phyloP scores from a whole-genome alignment of 768 basidiomycete species.

The Lenzites betulinus region DNA sequence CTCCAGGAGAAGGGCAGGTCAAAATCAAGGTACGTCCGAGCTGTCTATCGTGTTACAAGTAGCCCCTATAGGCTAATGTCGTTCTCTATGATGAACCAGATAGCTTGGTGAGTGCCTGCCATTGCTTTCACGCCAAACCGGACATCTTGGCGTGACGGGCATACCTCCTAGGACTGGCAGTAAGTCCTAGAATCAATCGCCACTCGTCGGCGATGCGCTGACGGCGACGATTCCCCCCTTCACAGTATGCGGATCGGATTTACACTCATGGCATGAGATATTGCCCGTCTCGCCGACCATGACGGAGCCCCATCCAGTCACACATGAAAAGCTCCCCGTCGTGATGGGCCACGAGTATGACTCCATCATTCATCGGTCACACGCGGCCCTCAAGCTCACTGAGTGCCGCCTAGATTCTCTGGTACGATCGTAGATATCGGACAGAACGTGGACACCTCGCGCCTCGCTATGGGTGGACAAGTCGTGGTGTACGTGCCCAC shows the following conservation, averaged over 20 bases:
- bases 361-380: too few relatives aligned
- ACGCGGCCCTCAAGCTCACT: neutral
- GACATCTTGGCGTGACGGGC: too few relatives aligned
- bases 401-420: conserved; percentile 18
- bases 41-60: neutral
- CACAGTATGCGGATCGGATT: conserved; percentile 49
- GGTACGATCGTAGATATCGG: conserved; percentile 25
- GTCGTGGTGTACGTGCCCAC: conserved; percentile 27
- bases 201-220: too few relatives aligned
- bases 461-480: conserved; percentile 17
- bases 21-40: conserved; percentile 45
- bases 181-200: neutral
- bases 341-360: conserved; percentile 51
- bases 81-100: too few relatives aligned
- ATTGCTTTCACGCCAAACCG: too few relatives aligned
- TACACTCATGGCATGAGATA: conserved; percentile 44
- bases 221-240: too few relatives aligned
- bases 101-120: conserved; percentile 8
- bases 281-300: conserved; percentile 32
- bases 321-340: conserved; percentile 43
- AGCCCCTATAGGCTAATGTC: too few relatives aligned
- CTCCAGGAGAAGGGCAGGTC: conserved; percentile 39
- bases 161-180: neutral
- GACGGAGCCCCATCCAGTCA: conserved; percentile 38
- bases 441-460: conserved; percentile 16